These are phyloP conservation scores for Saprolegnia diclina DNA, from an alignment of 352 stramenopile species.

Conservation along the genomic window DNA sequence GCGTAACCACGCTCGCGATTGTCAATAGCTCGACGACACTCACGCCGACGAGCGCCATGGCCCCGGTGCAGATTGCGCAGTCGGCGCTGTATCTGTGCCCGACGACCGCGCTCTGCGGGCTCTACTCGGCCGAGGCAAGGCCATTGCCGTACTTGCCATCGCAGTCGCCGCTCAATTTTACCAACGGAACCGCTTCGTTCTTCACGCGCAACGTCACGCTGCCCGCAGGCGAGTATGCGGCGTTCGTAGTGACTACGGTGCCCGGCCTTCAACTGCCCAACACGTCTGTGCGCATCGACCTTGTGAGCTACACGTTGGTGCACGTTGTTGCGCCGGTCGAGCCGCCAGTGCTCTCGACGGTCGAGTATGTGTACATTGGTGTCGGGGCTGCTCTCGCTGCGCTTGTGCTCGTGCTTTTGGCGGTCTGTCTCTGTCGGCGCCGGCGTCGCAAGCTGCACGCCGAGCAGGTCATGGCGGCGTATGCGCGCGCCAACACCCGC, in stretches of 20 bases:
- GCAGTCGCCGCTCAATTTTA: conserved; percentile 7
- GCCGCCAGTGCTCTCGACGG: neutral
- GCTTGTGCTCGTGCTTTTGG: neutral
- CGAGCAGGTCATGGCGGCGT: conserved; percentile 1
- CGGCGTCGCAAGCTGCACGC: neutral
- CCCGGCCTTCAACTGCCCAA: conserved; percentile 9
- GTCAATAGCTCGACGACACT: neutral
- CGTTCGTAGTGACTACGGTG: neutral
- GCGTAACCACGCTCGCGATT: neutral
- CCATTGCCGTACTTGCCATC: neutral
- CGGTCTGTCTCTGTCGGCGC: neutral
- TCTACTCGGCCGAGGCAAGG: neutral
- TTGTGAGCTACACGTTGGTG: conserved; percentile 10
- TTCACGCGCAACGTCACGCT: neutral
- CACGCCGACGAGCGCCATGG: neutral
- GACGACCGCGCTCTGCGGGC: neutral
- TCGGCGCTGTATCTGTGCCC: conserved; percentile 23
- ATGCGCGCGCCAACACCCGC: neutral
- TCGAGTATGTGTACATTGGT: neutral
- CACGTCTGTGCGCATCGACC: conserved; percentile 4
- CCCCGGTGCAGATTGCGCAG: conserved; percentile 2
- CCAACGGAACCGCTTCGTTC: neutral
- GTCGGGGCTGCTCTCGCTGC: conserved; percentile 6
- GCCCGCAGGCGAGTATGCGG: neutral
- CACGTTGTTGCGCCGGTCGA: neutral